Base-by-base conservation (phyloP, 495 filamentous ascomycete genomes). In the Pseudoneurospora amorphoporcata region DNA sequence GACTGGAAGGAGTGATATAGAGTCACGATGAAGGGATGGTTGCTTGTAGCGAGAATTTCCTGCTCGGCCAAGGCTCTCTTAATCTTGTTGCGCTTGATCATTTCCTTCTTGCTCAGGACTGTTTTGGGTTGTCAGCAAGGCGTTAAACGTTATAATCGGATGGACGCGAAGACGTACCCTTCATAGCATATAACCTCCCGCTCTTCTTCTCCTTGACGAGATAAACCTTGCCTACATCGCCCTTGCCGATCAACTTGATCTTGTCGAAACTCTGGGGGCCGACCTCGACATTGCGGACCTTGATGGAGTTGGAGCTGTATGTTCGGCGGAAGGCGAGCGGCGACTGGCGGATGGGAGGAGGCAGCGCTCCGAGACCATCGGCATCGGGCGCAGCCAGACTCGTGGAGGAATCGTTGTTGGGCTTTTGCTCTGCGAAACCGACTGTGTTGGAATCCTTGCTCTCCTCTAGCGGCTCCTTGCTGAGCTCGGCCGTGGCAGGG, bases 21-120 rank as follows among this genome's bases (percentile, higher is more conserved):
- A 1, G 95, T 99, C 71, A 99, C 95, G 80, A 99, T 99, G 79
- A 99, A 99, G 0, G 95, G 95, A 78, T 99, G 95, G 75, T 99
- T 99, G 84, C 95, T 98, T 6, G 95, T 99, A 23, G 95, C 95
- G 61, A 99, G 83, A 77, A 99, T 99, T 79, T 99, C 95, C 82
- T 99, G 95, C 81, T 99, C 95, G 37, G 95, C 95, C 79, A 99
- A 84, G 68, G 95, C 95, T 75, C 95, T 90, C 86, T 99, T 99
- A 86, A 99, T 99, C 88, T 99, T 99, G 83, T 99, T 99, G 40
- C 95, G 91, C 86, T 99, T 99, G 84, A 99, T 99, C 95, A 99
- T 99, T 84, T 99, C 95, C 86, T 98, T 97, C 84, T 99, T 99
- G 87, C 94, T 98, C 83, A 99, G 77, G 10, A 99, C 95, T 99